Evolutionary conservation across 306 rosid genomes (phyloP).

Genomic region (Gastrolobium villosum): DNA sequence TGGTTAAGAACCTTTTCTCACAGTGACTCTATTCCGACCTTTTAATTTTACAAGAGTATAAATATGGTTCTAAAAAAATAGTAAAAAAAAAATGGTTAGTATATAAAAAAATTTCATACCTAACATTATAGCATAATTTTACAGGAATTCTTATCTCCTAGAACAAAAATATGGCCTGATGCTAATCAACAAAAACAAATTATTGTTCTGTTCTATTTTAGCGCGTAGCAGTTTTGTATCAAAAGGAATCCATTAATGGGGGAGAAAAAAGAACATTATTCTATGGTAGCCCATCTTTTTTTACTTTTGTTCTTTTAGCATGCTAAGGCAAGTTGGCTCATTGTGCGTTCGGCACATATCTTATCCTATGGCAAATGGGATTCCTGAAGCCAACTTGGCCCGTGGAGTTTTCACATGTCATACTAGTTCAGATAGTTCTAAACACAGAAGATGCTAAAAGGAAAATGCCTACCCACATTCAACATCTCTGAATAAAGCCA

Average conservation of each 20-base stretch:
- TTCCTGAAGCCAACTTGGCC: conserved; percentile 9
- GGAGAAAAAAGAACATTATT: conserved; percentile 1
- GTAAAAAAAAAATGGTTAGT: not conserved
- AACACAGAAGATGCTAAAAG: not conserved
- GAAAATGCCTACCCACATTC: not conserved
- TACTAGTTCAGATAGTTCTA: conserved; percentile 13
- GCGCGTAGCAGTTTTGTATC: not conserved
- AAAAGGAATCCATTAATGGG: conserved; percentile 29
- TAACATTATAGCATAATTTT: not conserved
- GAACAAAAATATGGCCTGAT: not conserved
- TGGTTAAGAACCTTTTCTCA: not conserved
- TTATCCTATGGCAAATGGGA: conserved; percentile 28
- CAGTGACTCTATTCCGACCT: not conserved
- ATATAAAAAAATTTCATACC: not conserved
- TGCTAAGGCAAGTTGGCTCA: conserved; percentile 17
- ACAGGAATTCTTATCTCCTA: not conserved
- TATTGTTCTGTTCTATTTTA: not conserved
- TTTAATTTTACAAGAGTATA: not conserved
- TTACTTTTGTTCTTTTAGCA: conserved; percentile 6
- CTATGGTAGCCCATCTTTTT: not conserved
- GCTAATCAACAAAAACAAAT: not conserved
- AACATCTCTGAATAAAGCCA: not conserved
- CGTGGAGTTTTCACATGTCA: not conserved
- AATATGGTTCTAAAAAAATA: not conserved
- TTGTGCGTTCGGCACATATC: conserved; percentile 26